Evolutionary conservation across 2,329 filamentous ascomycete genomes (phyloP), one percentile per base, ranked within the genome.

Genomic region (Fusarium setosum): DNA sequence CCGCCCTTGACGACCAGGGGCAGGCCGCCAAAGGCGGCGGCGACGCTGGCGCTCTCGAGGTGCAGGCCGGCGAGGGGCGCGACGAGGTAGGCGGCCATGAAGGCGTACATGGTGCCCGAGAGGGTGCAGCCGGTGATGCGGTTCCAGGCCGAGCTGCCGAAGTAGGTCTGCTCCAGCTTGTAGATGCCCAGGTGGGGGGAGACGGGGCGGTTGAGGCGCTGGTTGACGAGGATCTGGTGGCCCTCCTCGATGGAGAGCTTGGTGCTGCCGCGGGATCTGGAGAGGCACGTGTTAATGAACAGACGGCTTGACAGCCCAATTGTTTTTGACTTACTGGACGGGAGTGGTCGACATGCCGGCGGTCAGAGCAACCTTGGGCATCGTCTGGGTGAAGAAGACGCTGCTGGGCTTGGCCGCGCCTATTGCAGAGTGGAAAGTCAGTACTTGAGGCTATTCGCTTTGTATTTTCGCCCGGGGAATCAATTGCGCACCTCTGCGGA

Each of bases 181-280:
- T 97, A 97, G 86, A 96, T 94, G 74, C 82, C 78, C 65, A 97
- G 88, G 77, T 97, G 94, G 55, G 94, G 94, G 42, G 93, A 86
- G 72, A 97, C 85, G 76, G 94, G 94, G 51, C 94, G 94, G 74
- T 86, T 81, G 56, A 90, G 85, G 73, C 94, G 94, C 84, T 97
- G 94, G 75, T 88, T 83, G 73, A 87, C 90, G 76, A 97, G 92
- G 80, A 97, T 88, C 69, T 86, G 76, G 67, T 86, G 73, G 67
- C 80, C 86, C 63, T 90, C 83, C 52, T 78, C 71, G 52, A 81
- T 77, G 62, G 85, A 82, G 72, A 91, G 72, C 75, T 85, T 85
- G 72, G 87, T 79, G 56, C 88, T 89, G 37, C 87, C 81, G 24
- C 31, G 8, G 24, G 65, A 53, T 18, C 61, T 68, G 34, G 23